A percentile compares a stretch with the other conserved stretches of the same genome.
Conservation (phyloP, 805 yeast genomes). For the Kluyveromyces dobzhanskii region DNA sequence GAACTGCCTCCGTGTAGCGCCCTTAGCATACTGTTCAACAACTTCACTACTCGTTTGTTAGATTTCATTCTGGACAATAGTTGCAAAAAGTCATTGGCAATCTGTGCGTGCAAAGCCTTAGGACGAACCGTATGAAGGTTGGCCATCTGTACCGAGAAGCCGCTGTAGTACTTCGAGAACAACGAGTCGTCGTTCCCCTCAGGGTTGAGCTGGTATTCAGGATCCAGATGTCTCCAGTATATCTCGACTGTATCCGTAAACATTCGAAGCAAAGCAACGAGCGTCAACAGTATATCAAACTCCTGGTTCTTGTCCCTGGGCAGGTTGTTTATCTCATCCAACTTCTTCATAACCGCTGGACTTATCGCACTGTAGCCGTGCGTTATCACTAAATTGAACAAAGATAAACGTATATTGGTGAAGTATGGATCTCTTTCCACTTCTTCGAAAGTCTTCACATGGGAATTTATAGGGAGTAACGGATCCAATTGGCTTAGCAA, state of each 20-base stretch:
- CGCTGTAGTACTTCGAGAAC: constrained; percentile 18
- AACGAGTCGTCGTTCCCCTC: constrained; percentile 14
- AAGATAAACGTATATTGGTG: constrained; percentile 8
- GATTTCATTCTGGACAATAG: constrained; percentile 28
- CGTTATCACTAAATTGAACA: constrained; percentile 10
- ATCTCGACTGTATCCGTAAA: constrained; percentile 34
- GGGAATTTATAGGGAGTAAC: constrained; percentile 10
- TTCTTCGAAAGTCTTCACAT: constrained; percentile 9
- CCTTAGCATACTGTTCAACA: constrained; percentile 25
- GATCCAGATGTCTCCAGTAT: constrained; percentile 29
- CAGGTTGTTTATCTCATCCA: background rate
- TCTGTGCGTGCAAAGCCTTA: constrained; percentile 16
- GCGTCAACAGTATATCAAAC: constrained; percentile 12
- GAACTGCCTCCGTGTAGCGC: constrained; percentile 8
- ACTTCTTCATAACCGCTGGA: background rate
- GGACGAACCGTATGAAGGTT: constrained; percentile 31
- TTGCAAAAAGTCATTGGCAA: constrained; percentile 24
- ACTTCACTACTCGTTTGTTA: constrained; percentile 23
- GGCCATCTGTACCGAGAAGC: constrained; percentile 28
- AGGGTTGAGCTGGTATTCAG: constrained; percentile 16
- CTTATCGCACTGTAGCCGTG: constrained; percentile 8
- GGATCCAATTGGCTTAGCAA: constrained; percentile 3
- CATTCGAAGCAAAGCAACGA: constrained; percentile 32
- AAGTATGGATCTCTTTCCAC: constrained; percentile 14
- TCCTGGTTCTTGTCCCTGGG: background rate